Evolutionary conservation across 305 asterid genomes (phyloP).

Genomic region (Fraxinus baroniana): DNA sequence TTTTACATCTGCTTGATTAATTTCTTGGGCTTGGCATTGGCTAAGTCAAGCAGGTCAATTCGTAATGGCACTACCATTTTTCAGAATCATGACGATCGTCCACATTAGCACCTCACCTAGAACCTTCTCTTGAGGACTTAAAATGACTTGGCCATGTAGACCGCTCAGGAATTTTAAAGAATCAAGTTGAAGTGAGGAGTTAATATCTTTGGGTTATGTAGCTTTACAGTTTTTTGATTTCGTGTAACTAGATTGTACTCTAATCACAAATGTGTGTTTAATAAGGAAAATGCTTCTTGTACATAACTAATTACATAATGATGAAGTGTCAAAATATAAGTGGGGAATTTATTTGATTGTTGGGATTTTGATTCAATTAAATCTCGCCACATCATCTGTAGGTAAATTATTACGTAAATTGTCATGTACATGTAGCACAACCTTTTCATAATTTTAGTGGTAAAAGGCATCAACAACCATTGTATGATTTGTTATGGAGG

Average conservation of each 20-base stretch:
- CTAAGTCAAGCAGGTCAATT: neutral
- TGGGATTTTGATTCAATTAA: neutral
- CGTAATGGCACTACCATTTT: neutral
- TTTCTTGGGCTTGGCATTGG: neutral
- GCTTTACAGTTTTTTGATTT: neutral
- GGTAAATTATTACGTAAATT: neutral
- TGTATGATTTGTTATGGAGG: neutral
- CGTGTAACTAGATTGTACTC: neutral
- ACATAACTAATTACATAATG: neutral
- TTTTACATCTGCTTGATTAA: neutral
- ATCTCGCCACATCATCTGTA: neutral
- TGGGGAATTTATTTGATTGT: neutral
- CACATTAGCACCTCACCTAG: neutral
- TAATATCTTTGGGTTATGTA: neutral
- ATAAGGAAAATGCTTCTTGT: neutral
- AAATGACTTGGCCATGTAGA: neutral
- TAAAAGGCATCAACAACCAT: neutral
- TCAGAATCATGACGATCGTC: neutral
- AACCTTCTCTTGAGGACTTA: neutral
- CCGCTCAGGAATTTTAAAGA: neutral
- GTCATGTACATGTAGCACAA: neutral
- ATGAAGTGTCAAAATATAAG: neutral
- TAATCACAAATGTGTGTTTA: neutral
- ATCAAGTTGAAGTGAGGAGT: neutral
- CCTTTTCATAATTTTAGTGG: neutral